Evolutionary conservation across 495 filamentous ascomycete species (phyloP).

Genomic region (Penicillium robsamsonii): DNA sequence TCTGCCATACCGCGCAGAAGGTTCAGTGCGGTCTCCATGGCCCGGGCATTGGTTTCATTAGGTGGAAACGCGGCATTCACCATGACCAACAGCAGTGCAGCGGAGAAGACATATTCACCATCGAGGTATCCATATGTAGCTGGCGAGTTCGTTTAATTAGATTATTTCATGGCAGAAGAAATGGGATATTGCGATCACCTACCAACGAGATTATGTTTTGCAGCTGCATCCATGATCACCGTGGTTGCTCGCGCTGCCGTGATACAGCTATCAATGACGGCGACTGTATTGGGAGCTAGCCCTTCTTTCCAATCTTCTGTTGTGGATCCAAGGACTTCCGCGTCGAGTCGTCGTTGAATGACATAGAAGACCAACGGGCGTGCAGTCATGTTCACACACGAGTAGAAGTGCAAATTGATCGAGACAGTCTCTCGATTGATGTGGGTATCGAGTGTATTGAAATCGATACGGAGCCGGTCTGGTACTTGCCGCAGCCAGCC

Average conservation of each 20-base stretch:
- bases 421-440: constrained; percentile 46
- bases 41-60: constrained; percentile 33
- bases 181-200: constrained; percentile 2
- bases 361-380: constrained; percentile 50
- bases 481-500: constrained; percentile 43
- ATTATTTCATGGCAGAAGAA: neutral
- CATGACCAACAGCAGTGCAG: constrained; percentile 50
- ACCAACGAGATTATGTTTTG: constrained; percentile 46
- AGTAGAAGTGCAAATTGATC: constrained; percentile 49
- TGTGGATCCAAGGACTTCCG: constrained; percentile 20
- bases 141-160: constrained; percentile 8
- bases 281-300: constrained; percentile 40
- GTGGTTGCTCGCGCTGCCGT: constrained; percentile 46
- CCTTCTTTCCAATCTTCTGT: constrained; percentile 43
- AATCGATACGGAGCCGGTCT: constrained; percentile 43
- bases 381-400: constrained; percentile 52
- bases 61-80: constrained; percentile 48
- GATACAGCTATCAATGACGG: constrained; percentile 49
- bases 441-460: constrained; percentile 33
- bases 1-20: constrained; percentile 48
- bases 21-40: constrained; percentile 44
- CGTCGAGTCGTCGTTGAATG: constrained; percentile 43
- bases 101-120: constrained; percentile 49
- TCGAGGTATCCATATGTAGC: constrained; percentile 54
- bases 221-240: constrained; percentile 46